These are phyloP conservation scores for Pichia gijzeniarum DNA, from an alignment of 805 yeast genomes.

Conservation along the genomic window DNA sequence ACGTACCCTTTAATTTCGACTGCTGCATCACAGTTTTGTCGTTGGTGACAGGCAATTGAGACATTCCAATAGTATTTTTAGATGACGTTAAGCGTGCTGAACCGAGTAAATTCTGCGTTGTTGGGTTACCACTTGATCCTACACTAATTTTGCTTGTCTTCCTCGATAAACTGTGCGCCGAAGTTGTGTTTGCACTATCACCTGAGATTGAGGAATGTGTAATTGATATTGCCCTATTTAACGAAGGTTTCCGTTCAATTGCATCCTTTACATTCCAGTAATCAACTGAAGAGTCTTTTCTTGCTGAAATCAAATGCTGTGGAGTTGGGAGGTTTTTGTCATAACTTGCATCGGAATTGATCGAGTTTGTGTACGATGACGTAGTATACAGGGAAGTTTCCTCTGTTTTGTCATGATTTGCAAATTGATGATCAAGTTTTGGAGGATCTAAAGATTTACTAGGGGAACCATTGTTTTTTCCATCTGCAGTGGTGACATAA, in stretches of 20 bases:
- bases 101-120: background rate
- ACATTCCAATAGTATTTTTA: too few species aligned
- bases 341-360: conserved; percentile 36
- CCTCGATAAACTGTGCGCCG: conserved; percentile 2
- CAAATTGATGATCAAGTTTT: conserved; percentile 2
- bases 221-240: conserved; percentile 25
- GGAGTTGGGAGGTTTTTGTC: conserved; percentile 56
- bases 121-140: conserved; percentile 2
- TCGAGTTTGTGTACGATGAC: conserved; percentile 50
- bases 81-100: too few species aligned
- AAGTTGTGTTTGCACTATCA: background rate
- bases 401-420: conserved; percentile 5
- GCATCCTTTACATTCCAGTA: conserved; percentile 53
- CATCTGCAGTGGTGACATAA: conserved; percentile 3
- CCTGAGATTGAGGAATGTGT: conserved; percentile 18
- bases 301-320: conserved; percentile 46
- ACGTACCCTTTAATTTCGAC: conserved; percentile 33
- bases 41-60: too few species aligned
- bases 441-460: conserved; percentile 4
- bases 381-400: conserved; percentile 34
- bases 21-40: background rate
- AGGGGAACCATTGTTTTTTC: background rate
- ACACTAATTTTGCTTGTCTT: conserved; percentile 9
- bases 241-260: conserved; percentile 18
- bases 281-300: conserved; percentile 36